Evolutionary conservation across 2,329 filamentous ascomycete species (phyloP).

Genomic region (Fusarium sp.): DNA sequence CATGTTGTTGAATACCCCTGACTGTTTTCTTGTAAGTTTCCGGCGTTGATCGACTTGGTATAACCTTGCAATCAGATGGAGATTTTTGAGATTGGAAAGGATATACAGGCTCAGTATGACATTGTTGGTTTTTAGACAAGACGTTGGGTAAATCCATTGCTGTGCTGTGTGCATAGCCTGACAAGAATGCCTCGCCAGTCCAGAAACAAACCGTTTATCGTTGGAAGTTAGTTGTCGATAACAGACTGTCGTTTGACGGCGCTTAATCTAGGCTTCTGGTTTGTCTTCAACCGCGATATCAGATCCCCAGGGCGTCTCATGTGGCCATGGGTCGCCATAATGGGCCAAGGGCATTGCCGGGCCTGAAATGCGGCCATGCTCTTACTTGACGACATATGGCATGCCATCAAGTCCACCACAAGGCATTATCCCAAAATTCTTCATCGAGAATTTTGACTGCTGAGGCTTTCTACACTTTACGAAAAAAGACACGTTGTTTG

Average conservation of each 20-base stretch:
- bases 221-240: not conserved
- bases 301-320: slow-evolving; percentile 17
- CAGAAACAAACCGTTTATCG: not conserved
- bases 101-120: not conserved
- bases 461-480: not conserved
- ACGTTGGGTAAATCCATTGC: not conserved
- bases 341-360: slow-evolving; percentile 11
- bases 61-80: slow-evolving; percentile 9
- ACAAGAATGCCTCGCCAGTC: slow-evolving; percentile 26
- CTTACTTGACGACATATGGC: slow-evolving; percentile 3
- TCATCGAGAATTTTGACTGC: not conserved
- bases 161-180: slow-evolving; percentile 1
- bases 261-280: slow-evolving; percentile 40
- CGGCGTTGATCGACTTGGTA: not conserved
- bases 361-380: slow-evolving; percentile 12
- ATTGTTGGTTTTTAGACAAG: not conserved
- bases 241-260: slow-evolving; percentile 26
- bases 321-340: slow-evolving; percentile 17
- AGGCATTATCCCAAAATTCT: slow-evolving; percentile 15
- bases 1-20: not conserved
- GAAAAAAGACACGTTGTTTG: not conserved
- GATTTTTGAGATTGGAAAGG: slow-evolving; percentile 5
- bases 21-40: not conserved
- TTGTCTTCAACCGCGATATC: slow-evolving; percentile 39
- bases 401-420: not conserved